Evolutionary conservation across 2,329 filamentous ascomycete genomes (phyloP), one percentile per base, ranked within the genome.

Genomic region (Emergomyces africanus): DNA sequence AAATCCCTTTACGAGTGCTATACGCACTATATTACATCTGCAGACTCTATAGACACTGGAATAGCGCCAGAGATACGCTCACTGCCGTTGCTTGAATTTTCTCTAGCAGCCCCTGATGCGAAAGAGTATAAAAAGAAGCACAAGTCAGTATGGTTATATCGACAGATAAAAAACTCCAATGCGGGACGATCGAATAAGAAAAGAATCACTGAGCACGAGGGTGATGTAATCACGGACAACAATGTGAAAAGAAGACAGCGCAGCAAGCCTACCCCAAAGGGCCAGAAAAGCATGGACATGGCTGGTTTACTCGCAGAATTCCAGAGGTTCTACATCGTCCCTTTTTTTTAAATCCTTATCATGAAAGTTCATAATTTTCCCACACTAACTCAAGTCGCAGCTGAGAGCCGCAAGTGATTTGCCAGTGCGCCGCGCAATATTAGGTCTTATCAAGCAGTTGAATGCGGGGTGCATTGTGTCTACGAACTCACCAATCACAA

Each of bases 271-370:
- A 10, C 44, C 23, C 67, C 70, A 64, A 73, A 66, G 61, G 56
- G 64, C 35, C 66, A 64, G 28, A 61, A 61, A 14, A 54, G 54
- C 12, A 67, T 63, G 39, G 66, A 71, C 59, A 64, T 73, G 49
- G 61, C 62, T 18, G 67, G 65, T 41, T 33, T 72, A 14, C 62
- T 73, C 25, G 61, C 64, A n/a, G 67, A 70, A n/a, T 72, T 73
- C 59, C 54, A 66, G 9, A 67, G 54, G 64, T 56, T 37, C 44
- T 30, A 12, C 14, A 28, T n/a, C n/a, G n/a, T n/a, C 25, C 25
- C 25, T 42, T 25, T n/a, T 20, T 54, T 14, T 15, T 25, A 25
- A 28, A 28, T 18, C 5, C 37, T n/a, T 39, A 14, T 28, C 25
- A 28, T 12, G 15, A 48, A 54, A 54, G 6, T 15, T 5, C 15